These are phyloP conservation scores for Geotrichum bryndzae DNA, from an alignment of 1,139 yeast species.

Conservation along the genomic window DNA sequence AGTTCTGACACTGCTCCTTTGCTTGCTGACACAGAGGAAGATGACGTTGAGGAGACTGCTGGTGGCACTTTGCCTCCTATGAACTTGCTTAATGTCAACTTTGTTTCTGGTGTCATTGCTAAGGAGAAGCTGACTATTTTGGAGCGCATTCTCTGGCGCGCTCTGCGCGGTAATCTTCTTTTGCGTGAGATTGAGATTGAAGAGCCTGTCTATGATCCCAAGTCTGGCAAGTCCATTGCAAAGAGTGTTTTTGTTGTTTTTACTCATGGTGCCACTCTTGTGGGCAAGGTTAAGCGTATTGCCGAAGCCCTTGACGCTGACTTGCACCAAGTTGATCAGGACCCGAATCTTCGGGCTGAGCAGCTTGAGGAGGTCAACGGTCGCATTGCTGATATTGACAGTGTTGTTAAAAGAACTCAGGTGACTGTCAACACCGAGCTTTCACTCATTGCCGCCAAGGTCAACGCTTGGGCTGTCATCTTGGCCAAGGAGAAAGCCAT, in stretches of 20 bases:
- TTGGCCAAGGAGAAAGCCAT: conserved; percentile 68
- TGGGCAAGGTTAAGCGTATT: conserved; percentile 63
- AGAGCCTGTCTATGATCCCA: conserved; percentile 51
- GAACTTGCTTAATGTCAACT: conserved; percentile 35
- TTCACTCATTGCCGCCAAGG: conserved; percentile 68
- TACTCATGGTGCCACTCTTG: conserved; percentile 77
- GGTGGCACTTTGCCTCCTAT: conserved; percentile 7
- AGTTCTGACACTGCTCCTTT: conserved; percentile 23
- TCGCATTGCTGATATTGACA: conserved; percentile 56
- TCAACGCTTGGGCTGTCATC: conserved; percentile 63
- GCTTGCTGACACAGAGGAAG: conserved; percentile 15
- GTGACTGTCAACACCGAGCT: conserved; percentile 71
- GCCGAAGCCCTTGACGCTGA: conserved; percentile 81
- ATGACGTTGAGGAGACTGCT: conserved; percentile 14
- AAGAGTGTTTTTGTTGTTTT: conserved; percentile 79
- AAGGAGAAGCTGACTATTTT: conserved; percentile 62
- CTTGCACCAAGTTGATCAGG: conserved; percentile 61
- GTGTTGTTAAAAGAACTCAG: conserved; percentile 65
- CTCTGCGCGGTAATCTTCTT: conserved; percentile 80
- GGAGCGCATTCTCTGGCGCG: conserved; percentile 90
- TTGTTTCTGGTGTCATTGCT: conserved; percentile 80
- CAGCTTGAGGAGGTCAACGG: conserved; percentile 54
- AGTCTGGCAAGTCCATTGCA: conserved; percentile 43
- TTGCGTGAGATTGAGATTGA: conserved; percentile 65
- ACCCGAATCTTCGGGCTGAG: conserved; percentile 48